These are phyloP conservation scores for Chalaropsis ovoidea DNA, from an alignment of 2,329 filamentous ascomycete genomes.

Conservation along the genomic window DNA sequence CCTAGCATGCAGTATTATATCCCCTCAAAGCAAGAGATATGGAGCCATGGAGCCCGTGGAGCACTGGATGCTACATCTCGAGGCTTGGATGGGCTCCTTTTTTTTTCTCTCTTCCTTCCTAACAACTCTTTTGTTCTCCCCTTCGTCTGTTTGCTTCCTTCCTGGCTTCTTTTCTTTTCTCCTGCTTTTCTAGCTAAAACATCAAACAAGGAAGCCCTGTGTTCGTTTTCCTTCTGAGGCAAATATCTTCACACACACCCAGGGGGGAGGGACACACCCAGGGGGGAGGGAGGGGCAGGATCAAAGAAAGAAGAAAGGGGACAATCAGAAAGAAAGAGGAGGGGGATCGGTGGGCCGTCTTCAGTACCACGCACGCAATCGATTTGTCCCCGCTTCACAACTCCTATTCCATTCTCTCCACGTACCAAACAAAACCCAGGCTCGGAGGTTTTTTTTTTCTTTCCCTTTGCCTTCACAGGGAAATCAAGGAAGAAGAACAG, in stretches of 20 bases:
- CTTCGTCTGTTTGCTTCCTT: neutral
- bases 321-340: neutral
- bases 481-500: neutral
- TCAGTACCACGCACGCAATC: neutral
- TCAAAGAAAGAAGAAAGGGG: too few relatives aligned
- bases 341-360: neutral
- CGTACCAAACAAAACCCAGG: neutral
- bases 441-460: constrained; percentile 1
- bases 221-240: neutral
- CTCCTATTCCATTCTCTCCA: neutral
- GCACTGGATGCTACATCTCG: constrained; percentile 5
- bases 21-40: too few relatives aligned
- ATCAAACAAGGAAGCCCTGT: constrained; percentile 1
- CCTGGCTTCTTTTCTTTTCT: neutral
- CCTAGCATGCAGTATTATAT: too few relatives aligned
- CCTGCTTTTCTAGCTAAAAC: neutral
- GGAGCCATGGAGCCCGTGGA: neutral
- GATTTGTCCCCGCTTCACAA: neutral
- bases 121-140: neutral
- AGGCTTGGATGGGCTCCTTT: neutral
- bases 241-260: neutral
- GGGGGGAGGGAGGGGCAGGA: too few relatives aligned
- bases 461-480: neutral
- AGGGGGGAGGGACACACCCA: neutral
- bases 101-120: neutral